Base-by-base conservation (phyloP, 192 early-diverging fungal species). In the Jimgerdemannia flammicorona region DNA sequence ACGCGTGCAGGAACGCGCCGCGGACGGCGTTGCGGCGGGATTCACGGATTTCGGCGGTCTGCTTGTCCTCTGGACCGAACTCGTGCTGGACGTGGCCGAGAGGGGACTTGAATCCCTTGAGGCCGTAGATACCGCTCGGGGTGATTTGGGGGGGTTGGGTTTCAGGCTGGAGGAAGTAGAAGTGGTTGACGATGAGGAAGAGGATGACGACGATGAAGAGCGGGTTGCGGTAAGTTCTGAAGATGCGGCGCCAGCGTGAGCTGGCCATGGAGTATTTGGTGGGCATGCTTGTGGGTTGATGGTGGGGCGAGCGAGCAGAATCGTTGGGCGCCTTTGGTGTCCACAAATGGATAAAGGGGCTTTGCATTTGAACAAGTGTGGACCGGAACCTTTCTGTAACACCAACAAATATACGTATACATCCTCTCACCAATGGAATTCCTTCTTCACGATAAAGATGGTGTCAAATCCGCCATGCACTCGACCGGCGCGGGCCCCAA, bases 1-100 rank as follows among this genome's bases (percentile, higher is more conserved):
- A 95, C 4, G 89, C 90, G 66, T 94, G 85, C 17, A 80, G 59
- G 69, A 94, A 92, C 1, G 88, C 92, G 9, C 83, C 69, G 59
- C 89, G 88, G 41, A 94, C 77, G 6, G 82, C 82, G 20, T 86
- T 40, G 64, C 74, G 76, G 42, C 86, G 78, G 29, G 64, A 59
- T 69, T 82, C 79, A 3, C 80, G 64, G 19, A 70, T 20, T 2
- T 7, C n/a, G 6, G 64, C 67, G 43, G 64, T 69, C 3, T 44
- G 66, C 18, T 10, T 65, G 6, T 69, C 43, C 65, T 75, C 74
- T 59, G 74, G 74, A 39, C 40, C 64, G 70, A 79, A 79, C 10
- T 72, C 44, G 40, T 69, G 67, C 59, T 79, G 78, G 7, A 79
- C 54, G 54, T 18, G 40, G 19, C 29, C 29, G 40, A 68, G 67